Conservation (phyloP, 2,329 filamentous ascomycete genomes). For the Hymenoscyphus fructigenus region DNA sequence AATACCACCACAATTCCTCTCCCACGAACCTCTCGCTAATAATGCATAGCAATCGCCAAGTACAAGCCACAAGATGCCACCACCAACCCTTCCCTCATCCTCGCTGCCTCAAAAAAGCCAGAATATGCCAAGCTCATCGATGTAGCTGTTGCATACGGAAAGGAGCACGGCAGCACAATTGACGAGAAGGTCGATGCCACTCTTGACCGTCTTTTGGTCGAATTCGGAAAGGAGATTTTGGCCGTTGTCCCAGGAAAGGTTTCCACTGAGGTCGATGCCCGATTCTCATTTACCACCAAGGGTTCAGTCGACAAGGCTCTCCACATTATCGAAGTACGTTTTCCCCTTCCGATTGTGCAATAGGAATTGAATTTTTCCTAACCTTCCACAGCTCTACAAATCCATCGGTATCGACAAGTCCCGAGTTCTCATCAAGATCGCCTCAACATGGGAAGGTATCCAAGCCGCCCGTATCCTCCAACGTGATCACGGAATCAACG, state of each 20-base stretch:
- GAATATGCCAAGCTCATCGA: slow-evolving; percentile 95
- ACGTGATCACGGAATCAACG: slow-evolving; percentile 94
- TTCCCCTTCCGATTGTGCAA: not conserved
- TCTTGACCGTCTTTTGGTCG: slow-evolving; percentile 90
- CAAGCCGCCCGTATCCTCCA: slow-evolving; percentile 97
- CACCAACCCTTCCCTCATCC: slow-evolving; percentile 98
- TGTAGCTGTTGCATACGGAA: slow-evolving; percentile 79
- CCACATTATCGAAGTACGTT: slow-evolving; percentile 86
- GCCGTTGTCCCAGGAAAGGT: slow-evolving; percentile 97
- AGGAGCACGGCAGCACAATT: slow-evolving; percentile 65
- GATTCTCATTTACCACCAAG: slow-evolving; percentile 93
- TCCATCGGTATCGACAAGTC: slow-evolving; percentile 88
- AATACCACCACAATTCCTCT: not conserved
- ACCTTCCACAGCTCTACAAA: slow-evolving; percentile 76
- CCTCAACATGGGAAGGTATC: slow-evolving; percentile 99
- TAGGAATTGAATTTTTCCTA: not conserved
- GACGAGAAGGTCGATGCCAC: slow-evolving; percentile 86
- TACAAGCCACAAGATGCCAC: slow-evolving; percentile 99
- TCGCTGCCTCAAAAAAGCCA: slow-evolving; percentile 96
- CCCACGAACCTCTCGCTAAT: slow-evolving; percentile 11
- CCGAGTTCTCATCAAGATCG: slow-evolving; percentile 96
- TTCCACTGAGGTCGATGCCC: slow-evolving; percentile 96
- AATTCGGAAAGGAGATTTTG: slow-evolving; percentile 98
- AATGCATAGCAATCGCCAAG: slow-evolving; percentile 79
- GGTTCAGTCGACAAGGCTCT: slow-evolving; percentile 92